Evolutionary conservation across 1,284 basidiomycete genomes (phyloP), one percentile per base, ranked within the genome.

Genomic region (Apiotrichum mycotoxinovorans): DNA sequence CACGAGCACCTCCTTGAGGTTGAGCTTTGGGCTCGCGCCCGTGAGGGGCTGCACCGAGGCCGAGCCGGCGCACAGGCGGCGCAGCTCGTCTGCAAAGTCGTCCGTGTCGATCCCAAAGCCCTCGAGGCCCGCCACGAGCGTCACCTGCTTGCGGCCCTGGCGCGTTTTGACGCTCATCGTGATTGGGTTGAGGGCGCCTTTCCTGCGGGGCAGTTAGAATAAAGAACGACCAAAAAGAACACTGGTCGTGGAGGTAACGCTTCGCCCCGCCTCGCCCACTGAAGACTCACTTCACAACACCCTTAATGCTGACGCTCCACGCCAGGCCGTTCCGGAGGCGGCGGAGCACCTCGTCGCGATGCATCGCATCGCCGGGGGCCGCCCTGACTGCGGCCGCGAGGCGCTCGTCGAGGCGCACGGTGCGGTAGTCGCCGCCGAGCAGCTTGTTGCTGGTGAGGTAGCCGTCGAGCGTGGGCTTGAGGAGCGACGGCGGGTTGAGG

Each of bases 81-180:
- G 82, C 51, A 94, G 77, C 56, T 90, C 88, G 44, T 92, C 89
- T 1, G 87, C 86, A 72, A 94, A 83, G 20, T 84, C 82, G 17
- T 89, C 86, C 0, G 84, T 81, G 37, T 83, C 78, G 23, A 91
- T 74, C 4, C 82, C 80, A 73, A 87, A 94, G 0, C 84, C 80
- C 69, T 95, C 91, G 61, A 89, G 87, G 0, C 87, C 86, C 0
- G 85, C 84, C 43, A 92, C 80, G 47, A 88, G 77, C 3, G 91
- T 95, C 49, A 83, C 84, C 23, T 85, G 83, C 74, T 89, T 88
- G 44, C 86, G 80, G 4, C 89, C 88, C 70, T 88, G 87, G 23
- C 89, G 81, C 20, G 84, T 78, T 77, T 89, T 91, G 51, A 84
- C 81, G 4, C 79, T 72, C 20, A 94, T 81, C 8, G 82, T 82